Percentiles rank a stretch among this genome's conserved stretches.
Evolutionary conservation across 2,329 filamentous ascomycete species (phyloP).

Genomic region (Pseudogymnoascus destructans): DNA sequence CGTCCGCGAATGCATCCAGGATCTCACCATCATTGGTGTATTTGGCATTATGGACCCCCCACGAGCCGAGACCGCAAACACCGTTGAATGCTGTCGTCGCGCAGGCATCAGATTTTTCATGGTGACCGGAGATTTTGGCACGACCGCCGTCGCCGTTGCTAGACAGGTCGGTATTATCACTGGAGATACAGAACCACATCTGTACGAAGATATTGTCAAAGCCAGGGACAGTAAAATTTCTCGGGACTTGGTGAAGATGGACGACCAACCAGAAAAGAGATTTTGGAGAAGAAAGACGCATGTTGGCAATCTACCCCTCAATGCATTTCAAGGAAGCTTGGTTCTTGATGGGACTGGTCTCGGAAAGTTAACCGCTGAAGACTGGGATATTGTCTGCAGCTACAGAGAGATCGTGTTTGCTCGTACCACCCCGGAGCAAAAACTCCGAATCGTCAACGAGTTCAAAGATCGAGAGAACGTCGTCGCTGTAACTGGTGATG

Average conservation of each 20-base stretch:
- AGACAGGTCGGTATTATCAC: slow-evolving; percentile 57
- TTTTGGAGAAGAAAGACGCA: neutral
- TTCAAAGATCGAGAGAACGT: slow-evolving; percentile 45
- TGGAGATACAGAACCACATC: slow-evolving; percentile 23
- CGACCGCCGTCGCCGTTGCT: slow-evolving; percentile 62
- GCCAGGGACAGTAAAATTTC: neutral
- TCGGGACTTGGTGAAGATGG: neutral
- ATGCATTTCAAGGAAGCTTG: slow-evolving; percentile 12
- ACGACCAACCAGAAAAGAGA: slow-evolving; percentile 7
- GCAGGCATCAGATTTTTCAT: slow-evolving; percentile 64
- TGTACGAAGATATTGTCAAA: slow-evolving; percentile 26
- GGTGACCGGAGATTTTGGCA: slow-evolving; percentile 64
- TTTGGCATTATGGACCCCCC: slow-evolving; percentile 50
- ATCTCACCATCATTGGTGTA: slow-evolving; percentile 48
- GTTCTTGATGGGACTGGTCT: slow-evolving; percentile 18
- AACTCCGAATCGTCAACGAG: slow-evolving; percentile 58
- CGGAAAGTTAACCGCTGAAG: slow-evolving; percentile 21
- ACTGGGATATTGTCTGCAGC: slow-evolving; percentile 47
- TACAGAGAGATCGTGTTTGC: slow-evolving; percentile 66
- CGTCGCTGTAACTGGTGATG: slow-evolving; percentile 57
- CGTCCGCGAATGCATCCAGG: neutral
- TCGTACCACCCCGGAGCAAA: slow-evolving; percentile 63
- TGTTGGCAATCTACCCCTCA: slow-evolving; percentile 7
- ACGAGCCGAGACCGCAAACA: slow-evolving; percentile 41
- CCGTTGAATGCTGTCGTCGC: slow-evolving; percentile 45